A percentile compares a stretch with the other conserved stretches of the same genome.
phyloP scores from a whole-genome alignment of 768 basidiomycete species.

The Kwoniella europaea region DNA sequence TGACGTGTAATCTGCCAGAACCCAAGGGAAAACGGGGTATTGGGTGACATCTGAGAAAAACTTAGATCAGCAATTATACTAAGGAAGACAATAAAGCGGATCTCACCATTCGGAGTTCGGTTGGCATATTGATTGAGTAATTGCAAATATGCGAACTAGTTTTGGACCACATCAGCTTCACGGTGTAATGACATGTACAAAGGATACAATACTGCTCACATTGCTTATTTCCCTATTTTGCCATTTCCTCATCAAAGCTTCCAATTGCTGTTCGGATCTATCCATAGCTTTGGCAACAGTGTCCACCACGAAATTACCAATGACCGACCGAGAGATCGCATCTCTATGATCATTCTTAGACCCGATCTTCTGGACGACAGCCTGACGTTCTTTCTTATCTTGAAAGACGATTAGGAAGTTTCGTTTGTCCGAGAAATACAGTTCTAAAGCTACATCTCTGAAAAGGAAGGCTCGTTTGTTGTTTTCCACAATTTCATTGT shows the following conservation, averaged over 20 bases:
- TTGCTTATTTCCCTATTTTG: slow-evolving; percentile 90
- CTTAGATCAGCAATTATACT: slow-evolving; percentile 11
- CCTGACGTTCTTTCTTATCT: slow-evolving; percentile 68
- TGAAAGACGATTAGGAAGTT: slow-evolving; percentile 83
- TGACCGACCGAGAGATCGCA: slow-evolving; percentile 63
- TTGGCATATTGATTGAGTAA: slow-evolving; percentile 91
- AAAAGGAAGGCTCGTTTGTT: slow-evolving; percentile 86
- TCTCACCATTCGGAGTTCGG: slow-evolving; percentile 76
- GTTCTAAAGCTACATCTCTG: slow-evolving; percentile 85
- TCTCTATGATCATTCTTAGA: slow-evolving; percentile 63
- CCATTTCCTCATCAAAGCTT: slow-evolving; percentile 67
- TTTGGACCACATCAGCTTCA: slow-evolving; percentile 10
- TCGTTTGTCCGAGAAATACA: slow-evolving; percentile 91
- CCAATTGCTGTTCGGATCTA: slow-evolving; percentile 51
- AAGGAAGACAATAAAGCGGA: neutral
- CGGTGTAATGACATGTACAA: too few relatives aligned
- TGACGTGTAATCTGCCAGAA: slow-evolving; percentile 82
- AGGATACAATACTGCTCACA: slow-evolving; percentile 60
- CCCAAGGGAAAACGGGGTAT: slow-evolving; percentile 88
- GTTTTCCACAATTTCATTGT: slow-evolving; percentile 75
- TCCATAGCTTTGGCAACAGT: slow-evolving; percentile 53
- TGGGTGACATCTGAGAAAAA: slow-evolving; percentile 72
- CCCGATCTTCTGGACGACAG: slow-evolving; percentile 51
- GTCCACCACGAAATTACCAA: slow-evolving; percentile 56
- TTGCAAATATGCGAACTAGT: slow-evolving; percentile 83